phyloP scores from a whole-genome alignment of 306 rosid species.

The Dryas alaskensis region DNA sequence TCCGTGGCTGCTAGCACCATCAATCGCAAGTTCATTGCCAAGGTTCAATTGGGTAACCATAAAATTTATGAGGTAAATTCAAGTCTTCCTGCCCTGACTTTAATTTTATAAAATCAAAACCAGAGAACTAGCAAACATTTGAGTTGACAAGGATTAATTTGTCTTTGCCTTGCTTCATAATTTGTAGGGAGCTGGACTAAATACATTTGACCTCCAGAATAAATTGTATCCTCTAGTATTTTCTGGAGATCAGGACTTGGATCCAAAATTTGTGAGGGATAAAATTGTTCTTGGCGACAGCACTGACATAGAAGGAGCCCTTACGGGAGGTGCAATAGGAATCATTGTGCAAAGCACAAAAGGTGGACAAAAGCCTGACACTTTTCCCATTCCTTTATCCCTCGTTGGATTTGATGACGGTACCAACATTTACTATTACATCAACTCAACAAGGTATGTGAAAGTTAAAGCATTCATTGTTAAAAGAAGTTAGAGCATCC shows the following conservation, averaged over 20 bases:
- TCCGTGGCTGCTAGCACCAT: constrained; percentile 1
- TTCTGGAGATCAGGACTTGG: neutral
- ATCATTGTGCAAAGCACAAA: constrained; percentile 4
- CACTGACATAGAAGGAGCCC: neutral
- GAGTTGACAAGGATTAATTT: neutral
- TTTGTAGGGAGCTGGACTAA: constrained; percentile 45
- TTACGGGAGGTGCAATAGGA: neutral
- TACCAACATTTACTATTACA: constrained; percentile 11
- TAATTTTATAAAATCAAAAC: too few species aligned
- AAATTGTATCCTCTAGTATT: constrained; percentile 35
- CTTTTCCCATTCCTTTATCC: constrained; percentile 9
- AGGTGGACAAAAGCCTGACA: neutral
- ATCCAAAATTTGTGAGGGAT: neutral
- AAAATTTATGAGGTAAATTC: constrained; percentile 13
- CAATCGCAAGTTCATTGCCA: neutral
- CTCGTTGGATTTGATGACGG: constrained; percentile 4
- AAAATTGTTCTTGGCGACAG: constrained; percentile 16
- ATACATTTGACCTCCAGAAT: constrained; percentile 35
- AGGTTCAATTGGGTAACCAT: constrained; percentile 10
- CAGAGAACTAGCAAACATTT: neutral
- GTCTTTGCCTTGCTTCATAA: too few species aligned
- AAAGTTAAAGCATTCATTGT: too few species aligned
- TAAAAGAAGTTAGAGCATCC: too few species aligned
- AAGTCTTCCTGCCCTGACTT: neutral
- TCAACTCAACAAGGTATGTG: constrained; percentile 19